Evolutionary conservation across 805 yeast genomes (phyloP), one percentile per base, ranked within the genome.

Genomic region (Metschnikowia amazonensis): DNA sequence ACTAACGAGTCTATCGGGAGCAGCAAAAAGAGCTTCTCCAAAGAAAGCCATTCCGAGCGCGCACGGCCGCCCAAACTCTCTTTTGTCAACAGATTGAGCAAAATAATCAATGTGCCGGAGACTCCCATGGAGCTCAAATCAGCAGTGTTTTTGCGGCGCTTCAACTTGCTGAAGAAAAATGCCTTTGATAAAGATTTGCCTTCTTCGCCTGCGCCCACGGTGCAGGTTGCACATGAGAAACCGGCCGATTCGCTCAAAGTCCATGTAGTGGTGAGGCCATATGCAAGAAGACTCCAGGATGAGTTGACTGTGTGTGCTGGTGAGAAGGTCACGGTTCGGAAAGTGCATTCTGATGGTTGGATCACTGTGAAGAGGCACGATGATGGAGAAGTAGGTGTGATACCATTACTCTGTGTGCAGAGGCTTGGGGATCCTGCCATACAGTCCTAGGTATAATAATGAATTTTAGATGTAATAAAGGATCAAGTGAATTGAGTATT

Each of bases 291-390:
- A 5, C 53, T 70, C 32, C 51, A 53, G 5, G 76, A 71, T 46
- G 76, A 71, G 49, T 38, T 70, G 11, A 51, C 63, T 9, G 49
- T 70, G 3, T 38, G 48, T 2, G 44, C 57, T 3, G 74, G 73
- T 0, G 71, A 71, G 31, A 46, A 48, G 21, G 69, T 66, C 2
- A 29, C 44, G 6, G 42, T 67, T 3, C 40, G 57, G 21, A 55
- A 57, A 20, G 52, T 49, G 4, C 66, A 62, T 46, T 48, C 63
- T 10, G 74, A 69, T 39, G 73, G 72, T 3, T 71, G 76, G 76
- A 68, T 71, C 47, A 56, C 57, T 16, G 66, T 67, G 14, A 57
- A 53, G 24, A 7, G 55, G 16, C 35, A 50, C 1, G 51, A 46
- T 4, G 53, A 53, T 11, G 50, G 45, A 1, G 50, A 47, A 11